Percentiles rank a stretch among this genome's conserved stretches.
phyloP scores from a whole-genome alignment of 257 asterid species.

The Solanum piurae region DNA sequence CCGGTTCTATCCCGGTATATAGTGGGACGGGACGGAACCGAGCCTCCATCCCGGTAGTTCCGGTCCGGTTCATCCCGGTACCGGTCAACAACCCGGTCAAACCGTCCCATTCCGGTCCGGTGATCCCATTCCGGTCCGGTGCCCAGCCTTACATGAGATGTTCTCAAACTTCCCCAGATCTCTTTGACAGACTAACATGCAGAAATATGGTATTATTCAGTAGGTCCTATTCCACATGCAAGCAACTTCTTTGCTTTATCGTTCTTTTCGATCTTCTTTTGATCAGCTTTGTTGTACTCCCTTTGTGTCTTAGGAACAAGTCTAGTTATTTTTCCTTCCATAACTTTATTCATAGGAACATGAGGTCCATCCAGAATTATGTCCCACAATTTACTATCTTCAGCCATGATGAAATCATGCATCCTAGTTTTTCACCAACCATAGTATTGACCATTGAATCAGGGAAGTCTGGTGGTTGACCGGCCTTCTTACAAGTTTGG shows the following conservation, averaged over 20 bases:
- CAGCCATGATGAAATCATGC: background rate
- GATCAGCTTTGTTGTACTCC: background rate
- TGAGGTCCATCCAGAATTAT: background rate
- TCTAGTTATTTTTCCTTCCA: background rate
- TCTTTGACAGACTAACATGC: background rate
- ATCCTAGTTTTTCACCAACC: background rate
- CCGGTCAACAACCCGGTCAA: no score
- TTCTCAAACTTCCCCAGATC: background rate
- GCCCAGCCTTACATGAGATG: no score
- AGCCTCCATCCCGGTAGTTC: no score
- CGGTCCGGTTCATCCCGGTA: no score
- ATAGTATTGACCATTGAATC: background rate
- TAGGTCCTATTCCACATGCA: background rate
- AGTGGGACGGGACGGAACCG: no score
- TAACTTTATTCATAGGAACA: background rate
- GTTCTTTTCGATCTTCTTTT: no score
- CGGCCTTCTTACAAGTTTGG: background rate
- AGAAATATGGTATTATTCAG: background rate
- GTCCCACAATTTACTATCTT: background rate
- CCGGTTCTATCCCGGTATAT: no score
- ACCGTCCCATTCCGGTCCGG: no score
- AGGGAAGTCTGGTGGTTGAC: background rate
- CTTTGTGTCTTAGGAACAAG: background rate
- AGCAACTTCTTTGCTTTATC: background rate
- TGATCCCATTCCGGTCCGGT: no score